phyloP scores from a whole-genome alignment of 768 basidiomycete species.

The Pleurotus tuber-regium region DNA sequence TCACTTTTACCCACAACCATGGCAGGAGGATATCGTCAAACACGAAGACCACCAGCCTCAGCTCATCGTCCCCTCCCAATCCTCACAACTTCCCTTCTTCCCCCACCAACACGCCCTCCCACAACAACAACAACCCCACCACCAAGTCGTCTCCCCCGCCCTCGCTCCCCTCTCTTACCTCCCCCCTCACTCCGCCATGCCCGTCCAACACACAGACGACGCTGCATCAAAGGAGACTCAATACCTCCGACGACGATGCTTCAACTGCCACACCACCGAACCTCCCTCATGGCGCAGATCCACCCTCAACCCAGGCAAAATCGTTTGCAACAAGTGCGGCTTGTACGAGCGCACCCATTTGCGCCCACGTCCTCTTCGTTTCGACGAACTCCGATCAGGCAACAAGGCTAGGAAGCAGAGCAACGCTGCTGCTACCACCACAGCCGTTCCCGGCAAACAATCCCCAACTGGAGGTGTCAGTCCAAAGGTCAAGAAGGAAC shows the following conservation, averaged over 20 bases:
- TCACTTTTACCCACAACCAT: constrained; percentile 25
- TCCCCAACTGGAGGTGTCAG: constrained; percentile 21
- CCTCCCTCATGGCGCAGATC: constrained; percentile 86
- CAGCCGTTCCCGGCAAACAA: neutral
- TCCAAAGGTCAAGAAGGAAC: constrained; percentile 66
- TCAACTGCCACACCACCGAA: constrained; percentile 91
- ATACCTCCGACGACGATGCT: constrained; percentile 83
- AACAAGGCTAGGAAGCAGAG: constrained; percentile 72
- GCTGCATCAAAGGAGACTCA: constrained; percentile 90
- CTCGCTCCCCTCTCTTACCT: constrained; percentile 27
- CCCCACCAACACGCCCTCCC: constrained; percentile 55
- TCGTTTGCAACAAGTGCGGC: constrained; percentile 93
- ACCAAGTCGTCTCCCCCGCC: constrained; percentile 44
- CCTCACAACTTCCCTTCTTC: constrained; percentile 31
- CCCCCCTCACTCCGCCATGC: constrained; percentile 48
- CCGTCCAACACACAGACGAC: constrained; percentile 87
- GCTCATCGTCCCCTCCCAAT: constrained; percentile 11
- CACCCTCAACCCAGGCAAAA: constrained; percentile 88
- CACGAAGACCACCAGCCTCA: constrained; percentile 24
- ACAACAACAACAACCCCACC: constrained; percentile 60
- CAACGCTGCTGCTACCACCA: constrained; percentile 21
- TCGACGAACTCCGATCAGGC: constrained; percentile 86
- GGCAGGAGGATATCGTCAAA: constrained; percentile 35
- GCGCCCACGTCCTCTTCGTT: constrained; percentile 77
- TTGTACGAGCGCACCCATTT: constrained; percentile 89